These are phyloP conservation scores for Coemansia sp. DNA, from an alignment of 192 early-diverging fungal genomes.

Conservation along the genomic window DNA sequence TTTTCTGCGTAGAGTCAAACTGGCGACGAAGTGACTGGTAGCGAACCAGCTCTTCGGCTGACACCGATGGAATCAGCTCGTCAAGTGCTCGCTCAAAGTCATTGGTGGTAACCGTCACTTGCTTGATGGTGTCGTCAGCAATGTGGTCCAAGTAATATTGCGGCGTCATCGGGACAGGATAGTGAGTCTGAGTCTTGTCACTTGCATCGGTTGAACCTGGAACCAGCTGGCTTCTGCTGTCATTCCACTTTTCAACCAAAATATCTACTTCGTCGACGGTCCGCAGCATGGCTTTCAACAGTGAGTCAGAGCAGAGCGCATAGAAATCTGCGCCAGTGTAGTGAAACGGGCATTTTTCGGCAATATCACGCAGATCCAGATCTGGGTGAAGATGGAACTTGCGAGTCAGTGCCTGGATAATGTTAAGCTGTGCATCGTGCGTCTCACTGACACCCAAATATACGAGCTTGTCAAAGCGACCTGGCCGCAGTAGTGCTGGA, in stretches of 20 bases:
- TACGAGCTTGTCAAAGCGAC: conserved; percentile 94
- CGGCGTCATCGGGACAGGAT: conserved; percentile 71
- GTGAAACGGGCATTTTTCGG: conserved; percentile 84
- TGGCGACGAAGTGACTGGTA: conserved; percentile 79
- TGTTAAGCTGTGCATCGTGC: conserved; percentile 81
- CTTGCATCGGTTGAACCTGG: conserved; percentile 12
- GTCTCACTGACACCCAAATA: conserved; percentile 93
- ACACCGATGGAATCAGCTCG: conserved; percentile 88
- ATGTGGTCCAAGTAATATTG: conserved; percentile 90
- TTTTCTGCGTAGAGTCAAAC: conserved; percentile 64
- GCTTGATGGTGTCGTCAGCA: conserved; percentile 64
- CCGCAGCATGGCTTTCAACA: conserved; percentile 93
- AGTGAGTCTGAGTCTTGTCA: conserved; percentile 6
- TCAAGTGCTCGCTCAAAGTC: conserved; percentile 84
- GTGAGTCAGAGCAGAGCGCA: conserved; percentile 95
- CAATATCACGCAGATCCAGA: conserved; percentile 71
- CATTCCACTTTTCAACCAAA: conserved; percentile 51
- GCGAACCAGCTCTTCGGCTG: conserved; percentile 78
- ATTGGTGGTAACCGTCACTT: conserved; percentile 74
- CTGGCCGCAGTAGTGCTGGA: conserved; percentile 89
- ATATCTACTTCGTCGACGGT: conserved; percentile 72
- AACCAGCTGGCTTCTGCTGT: conserved; percentile 25
- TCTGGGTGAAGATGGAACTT: conserved; percentile 90
- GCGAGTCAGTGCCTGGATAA: conserved; percentile 90
- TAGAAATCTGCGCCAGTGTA: conserved; percentile 99